A percentile compares a stretch with the other conserved stretches of the same genome.
phyloP scores from a whole-genome alignment of 2,329 filamentous ascomycete genomes.

The Colletotrichum tanaceti region DNA sequence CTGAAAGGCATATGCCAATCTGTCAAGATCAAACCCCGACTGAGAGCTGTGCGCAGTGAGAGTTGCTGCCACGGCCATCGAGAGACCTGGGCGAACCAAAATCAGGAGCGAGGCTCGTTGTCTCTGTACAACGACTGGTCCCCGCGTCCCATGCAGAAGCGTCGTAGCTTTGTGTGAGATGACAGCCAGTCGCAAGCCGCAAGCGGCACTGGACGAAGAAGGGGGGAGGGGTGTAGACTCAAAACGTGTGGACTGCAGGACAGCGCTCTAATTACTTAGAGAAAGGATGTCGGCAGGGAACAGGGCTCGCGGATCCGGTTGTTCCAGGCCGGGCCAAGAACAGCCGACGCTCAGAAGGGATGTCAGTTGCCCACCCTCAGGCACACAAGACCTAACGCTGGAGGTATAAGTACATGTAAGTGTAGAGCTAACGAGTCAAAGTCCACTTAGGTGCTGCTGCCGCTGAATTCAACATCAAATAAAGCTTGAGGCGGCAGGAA shows the following conservation, averaged over 20 bases:
- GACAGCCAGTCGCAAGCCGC: constrained; percentile 35
- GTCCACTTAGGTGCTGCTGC: constrained; percentile 10
- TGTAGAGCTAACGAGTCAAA: constrained; percentile 21
- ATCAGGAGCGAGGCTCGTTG: constrained; percentile 28
- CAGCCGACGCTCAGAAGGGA: constrained; percentile 21
- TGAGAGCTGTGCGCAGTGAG: constrained; percentile 17
- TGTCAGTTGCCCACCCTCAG: constrained; percentile 35
- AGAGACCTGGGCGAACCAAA: constrained; percentile 9
- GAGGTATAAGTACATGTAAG: background rate
- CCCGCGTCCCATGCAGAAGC: constrained; percentile 29
- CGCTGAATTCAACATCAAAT: constrained; percentile 16
- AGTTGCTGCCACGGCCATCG: constrained; percentile 23
- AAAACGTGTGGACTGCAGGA: constrained; percentile 18
- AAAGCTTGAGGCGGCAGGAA: constrained; percentile 21
- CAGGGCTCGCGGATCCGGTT: constrained; percentile 27
- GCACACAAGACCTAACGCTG: constrained; percentile 28
- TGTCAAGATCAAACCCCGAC: constrained; percentile 8
- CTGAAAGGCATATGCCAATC: constrained; percentile 20
- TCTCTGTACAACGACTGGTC: constrained; percentile 27
- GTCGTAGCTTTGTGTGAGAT: constrained; percentile 35
- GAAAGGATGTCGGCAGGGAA: constrained; percentile 24
- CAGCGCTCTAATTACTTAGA: constrained; percentile 4
- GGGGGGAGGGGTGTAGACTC: constrained; percentile 25
- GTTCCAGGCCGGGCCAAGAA: constrained; percentile 30
- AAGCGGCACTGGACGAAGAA: constrained; percentile 32